phyloP scores from a whole-genome alignment of 257 asterid species.

The Paraleonurus japonicus region DNA sequence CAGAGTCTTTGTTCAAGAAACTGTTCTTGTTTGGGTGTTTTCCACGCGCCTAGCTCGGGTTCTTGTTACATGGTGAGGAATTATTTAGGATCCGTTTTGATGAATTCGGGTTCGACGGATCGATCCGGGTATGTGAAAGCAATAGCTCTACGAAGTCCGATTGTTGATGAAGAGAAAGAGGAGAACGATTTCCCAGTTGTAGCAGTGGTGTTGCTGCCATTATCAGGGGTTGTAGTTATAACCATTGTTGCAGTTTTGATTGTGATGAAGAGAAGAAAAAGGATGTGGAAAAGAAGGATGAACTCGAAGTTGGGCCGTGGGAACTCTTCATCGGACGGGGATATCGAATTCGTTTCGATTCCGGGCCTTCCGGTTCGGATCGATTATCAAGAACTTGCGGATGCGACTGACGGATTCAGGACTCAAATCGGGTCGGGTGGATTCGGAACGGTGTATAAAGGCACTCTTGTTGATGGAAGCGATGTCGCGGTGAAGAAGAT shows the following conservation, averaged over 20 bases:
- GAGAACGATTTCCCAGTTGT: conserved; percentile 39
- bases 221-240: conserved; percentile 36
- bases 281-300: background rate
- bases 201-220: conserved; percentile 51
- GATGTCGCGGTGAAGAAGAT: conserved; percentile 84
- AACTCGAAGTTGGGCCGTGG: conserved; percentile 21
- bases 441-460: conserved; percentile 76
- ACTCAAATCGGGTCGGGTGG: conserved; percentile 79
- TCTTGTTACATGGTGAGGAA: conserved; percentile 53
- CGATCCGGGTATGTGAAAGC: conserved; percentile 57
- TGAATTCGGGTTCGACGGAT: conserved; percentile 25
- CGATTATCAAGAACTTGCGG: conserved; percentile 42
- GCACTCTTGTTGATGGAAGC: conserved; percentile 50
- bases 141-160: background rate
- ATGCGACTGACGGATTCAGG: conserved; percentile 57
- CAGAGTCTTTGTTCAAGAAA: conserved; percentile 52
- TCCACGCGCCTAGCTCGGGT: conserved; percentile 50
- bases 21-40: conserved; percentile 68
- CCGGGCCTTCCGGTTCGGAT: conserved; percentile 70
- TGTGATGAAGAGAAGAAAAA: conserved; percentile 36
- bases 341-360: conserved; percentile 43
- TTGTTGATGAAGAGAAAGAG: conserved; percentile 2
- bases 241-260: conserved; percentile 26
- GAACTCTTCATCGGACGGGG: conserved; percentile 35
- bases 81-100: conserved; percentile 49